A percentile compares a stretch with the other conserved stretches of the same genome.
Conservation (phyloP, 2,329 filamentous ascomycete genomes). For the Penicillium sp. region DNA sequence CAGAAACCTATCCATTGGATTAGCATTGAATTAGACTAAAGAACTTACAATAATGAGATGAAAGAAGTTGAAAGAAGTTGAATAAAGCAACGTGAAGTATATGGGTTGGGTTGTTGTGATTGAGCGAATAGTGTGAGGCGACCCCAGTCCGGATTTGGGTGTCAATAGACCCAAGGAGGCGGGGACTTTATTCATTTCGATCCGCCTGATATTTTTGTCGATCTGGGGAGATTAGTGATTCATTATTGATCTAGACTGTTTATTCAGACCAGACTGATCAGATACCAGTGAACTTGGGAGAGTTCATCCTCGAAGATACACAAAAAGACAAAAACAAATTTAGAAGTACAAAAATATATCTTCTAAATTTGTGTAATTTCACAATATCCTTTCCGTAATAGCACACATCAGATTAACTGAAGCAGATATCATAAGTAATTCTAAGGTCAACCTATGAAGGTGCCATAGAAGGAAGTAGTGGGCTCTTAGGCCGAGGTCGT, state of each 20-base stretch:
- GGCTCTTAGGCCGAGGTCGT: too few species aligned
- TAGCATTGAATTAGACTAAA: neutral
- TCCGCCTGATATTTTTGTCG: neutral
- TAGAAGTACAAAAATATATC: too few species aligned
- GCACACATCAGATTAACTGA: too few species aligned
- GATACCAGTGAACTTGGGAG: neutral
- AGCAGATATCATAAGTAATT: too few species aligned
- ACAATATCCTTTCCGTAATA: too few species aligned
- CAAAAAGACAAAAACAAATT: too few species aligned
- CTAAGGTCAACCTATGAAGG: too few species aligned
- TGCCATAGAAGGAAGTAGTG: too few species aligned
- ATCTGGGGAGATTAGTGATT: neutral
- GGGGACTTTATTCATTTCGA: conserved; percentile 7
- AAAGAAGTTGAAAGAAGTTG: neutral
- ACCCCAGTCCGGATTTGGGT: conserved; percentile 18
- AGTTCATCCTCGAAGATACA: neutral
- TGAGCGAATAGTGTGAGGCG: conserved; percentile 4
- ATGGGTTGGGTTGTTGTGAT: neutral
- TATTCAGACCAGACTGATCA: neutral
- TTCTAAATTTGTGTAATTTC: too few species aligned
- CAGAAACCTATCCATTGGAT: conserved; percentile 4
- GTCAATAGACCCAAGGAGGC: conserved; percentile 23
- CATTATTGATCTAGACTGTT: neutral
- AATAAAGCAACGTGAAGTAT: conserved; percentile 1
- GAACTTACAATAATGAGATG: neutral